Evolutionary conservation across 345 rosid species (phyloP), one percentile per base, ranked within the genome.

Genomic region (Eucalyptus rudis): DNA sequence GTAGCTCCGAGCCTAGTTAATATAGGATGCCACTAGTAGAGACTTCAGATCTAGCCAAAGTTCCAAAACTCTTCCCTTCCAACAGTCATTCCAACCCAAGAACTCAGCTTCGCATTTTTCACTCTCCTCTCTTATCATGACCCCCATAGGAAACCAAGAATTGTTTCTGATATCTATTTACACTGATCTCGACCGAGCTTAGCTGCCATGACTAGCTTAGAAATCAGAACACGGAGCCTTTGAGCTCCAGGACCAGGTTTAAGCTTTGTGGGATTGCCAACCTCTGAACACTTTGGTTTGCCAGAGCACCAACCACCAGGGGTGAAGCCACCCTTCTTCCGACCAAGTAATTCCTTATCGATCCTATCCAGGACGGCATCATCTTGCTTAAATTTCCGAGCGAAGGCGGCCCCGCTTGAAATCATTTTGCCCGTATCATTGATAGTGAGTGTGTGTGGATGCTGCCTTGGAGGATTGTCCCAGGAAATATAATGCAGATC

Each of bases 241-340:
- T 89, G 89, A 89, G 98, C 96, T 91, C 99, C 98, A 20, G 92
- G 93, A 83, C 99, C 93, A 3, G 99, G 98, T 90, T 92, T 93
- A 86, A 98, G 90, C 85, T 93, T 95, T 91, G 91, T 90, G n/a
- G 64, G 89, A 90, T 97, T 92, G 58, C 98, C 98, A 79, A 97
- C 95, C 87, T 91, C 87, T 1, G 97, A 93, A 89, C 99, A 98
- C 87, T 90, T 90, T 27, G 97, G 96, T 76, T 93, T 91, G 81
- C 95, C 98, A 12, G 96, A 90, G 90, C 99, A 98, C 99, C 99
- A 98, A 52, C 96, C 98, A 62, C 99, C 99, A 13, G 99, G 98
- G 88, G 99, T 95, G 93, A 98, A 96, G 86, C 93, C 90, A 19
- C 92, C 96, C 7, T 86, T 94, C 50, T 83, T 91, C 88, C 99